phyloP scores from a whole-genome alignment of 75 land plant species.

The Selaginella moellendorffii region DNA sequence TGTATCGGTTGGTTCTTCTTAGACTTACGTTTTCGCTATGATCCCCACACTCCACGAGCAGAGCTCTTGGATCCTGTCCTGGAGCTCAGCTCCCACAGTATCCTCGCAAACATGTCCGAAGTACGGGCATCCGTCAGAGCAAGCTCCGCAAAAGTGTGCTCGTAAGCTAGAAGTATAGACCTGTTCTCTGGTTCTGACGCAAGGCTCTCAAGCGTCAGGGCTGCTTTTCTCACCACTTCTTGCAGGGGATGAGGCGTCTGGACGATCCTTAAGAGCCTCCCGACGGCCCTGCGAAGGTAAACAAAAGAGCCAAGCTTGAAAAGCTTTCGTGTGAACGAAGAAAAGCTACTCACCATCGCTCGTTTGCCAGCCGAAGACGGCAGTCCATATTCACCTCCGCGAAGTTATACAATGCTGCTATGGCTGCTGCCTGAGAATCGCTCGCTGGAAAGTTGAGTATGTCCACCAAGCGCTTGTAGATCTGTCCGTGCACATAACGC shows the following conservation, averaged over 20 bases:
- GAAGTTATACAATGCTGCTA: conserved; percentile 84
- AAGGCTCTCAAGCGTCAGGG: conserved; percentile 68
- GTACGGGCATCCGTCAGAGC: conserved; percentile 53
- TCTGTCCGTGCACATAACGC: conserved; percentile 26
- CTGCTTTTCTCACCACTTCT: conserved; percentile 84
- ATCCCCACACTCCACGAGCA: conserved; percentile 62
- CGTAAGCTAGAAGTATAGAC: conserved; percentile 46
- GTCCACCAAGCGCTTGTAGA: conserved; percentile 82
- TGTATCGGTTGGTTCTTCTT: too few relatives aligned
- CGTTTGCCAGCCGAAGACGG: conserved; percentile 83
- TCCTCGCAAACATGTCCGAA: conserved; percentile 88
- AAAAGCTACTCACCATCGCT: conserved; percentile 56
- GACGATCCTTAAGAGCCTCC: conserved; percentile 65
- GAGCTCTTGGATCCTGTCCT: conserved; percentile 51
- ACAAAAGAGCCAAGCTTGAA: too few relatives aligned
- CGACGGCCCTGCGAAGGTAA: conserved; percentile 93
- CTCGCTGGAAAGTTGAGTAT: conserved; percentile 49
- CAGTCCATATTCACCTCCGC: conserved; percentile 97
- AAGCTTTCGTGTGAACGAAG: too few relatives aligned
- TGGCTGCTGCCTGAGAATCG: conserved; percentile 91
- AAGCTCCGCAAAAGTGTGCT: conserved; percentile 80
- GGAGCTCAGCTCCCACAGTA: conserved; percentile 75
- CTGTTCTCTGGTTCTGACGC: conserved; percentile 86
- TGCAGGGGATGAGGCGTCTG: conserved; percentile 57
- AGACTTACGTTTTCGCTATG: conserved; percentile 21